Percentiles rank a stretch among this genome's conserved stretches.
phyloP scores from a whole-genome alignment of 306 rosid species.

The Sindora glabra region DNA sequence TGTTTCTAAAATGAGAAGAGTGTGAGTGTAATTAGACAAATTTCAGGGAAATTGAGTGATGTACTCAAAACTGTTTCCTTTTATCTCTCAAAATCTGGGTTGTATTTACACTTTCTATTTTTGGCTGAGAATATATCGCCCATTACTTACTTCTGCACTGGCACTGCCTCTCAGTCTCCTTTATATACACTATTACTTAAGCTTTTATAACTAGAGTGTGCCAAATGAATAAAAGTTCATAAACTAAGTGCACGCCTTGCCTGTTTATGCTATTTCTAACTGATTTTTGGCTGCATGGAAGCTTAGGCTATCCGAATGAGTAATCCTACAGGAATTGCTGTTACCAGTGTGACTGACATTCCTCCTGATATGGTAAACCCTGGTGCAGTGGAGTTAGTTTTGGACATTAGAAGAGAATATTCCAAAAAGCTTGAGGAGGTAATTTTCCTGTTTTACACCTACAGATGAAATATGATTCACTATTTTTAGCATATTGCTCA shows the following conservation, averaged over 20 bases:
- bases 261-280: background rate
- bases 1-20: too few relatives aligned
- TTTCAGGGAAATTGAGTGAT: too few relatives aligned
- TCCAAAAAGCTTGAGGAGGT: conserved; percentile 86
- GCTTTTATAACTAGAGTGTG: background rate
- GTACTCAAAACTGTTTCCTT: too few relatives aligned
- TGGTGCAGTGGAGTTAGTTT: conserved; percentile 62
- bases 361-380: conserved; percentile 75
- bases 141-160: too few relatives aligned
- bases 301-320: conserved; percentile 57
- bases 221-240: too few relatives aligned
- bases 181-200: too few relatives aligned
- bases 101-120: too few relatives aligned
- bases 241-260: too few relatives aligned
- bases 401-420: conserved; percentile 74
- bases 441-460: conserved; percentile 2
- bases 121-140: too few relatives aligned
- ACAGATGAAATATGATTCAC: conserved; percentile 13
- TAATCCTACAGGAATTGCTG: conserved; percentile 35
- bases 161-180: too few relatives aligned
- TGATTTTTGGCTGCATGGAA: conserved; percentile 10
- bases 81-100: too few relatives aligned
- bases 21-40: too few relatives aligned
- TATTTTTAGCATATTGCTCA: background rate
- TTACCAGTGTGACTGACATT: conserved; percentile 39